Conservation (phyloP, 768 basidiomycete genomes). For the Rossbeevera mucosa region DNA sequence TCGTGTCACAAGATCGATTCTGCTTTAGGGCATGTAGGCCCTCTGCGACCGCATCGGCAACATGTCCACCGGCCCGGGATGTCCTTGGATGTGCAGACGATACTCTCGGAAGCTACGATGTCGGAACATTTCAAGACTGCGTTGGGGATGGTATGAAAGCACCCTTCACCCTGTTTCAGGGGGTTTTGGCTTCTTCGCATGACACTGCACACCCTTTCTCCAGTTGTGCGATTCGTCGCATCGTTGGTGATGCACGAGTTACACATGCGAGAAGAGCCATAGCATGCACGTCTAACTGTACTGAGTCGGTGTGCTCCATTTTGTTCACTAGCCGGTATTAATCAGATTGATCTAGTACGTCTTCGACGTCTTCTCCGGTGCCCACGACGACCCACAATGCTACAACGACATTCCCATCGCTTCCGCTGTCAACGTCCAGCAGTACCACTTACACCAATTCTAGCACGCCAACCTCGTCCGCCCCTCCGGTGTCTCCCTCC, state of each 20-base stretch:
- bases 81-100: slow-evolving; percentile 59
- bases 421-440: background rate
- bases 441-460: background rate
- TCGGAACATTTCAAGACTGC: slow-evolving; percentile 48
- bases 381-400: slow-evolving; percentile 1
- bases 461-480: background rate
- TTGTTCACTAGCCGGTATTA: background rate
- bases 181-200: slow-evolving; percentile 49
- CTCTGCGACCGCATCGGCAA: slow-evolving; percentile 40
- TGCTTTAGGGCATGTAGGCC: slow-evolving; percentile 71
- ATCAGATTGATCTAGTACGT: background rate
- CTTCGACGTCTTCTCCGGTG: background rate
- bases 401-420: slow-evolving; percentile 9
- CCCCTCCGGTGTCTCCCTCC: background rate
- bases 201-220: slow-evolving; percentile 58
- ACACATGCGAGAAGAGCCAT: slow-evolving; percentile 29
- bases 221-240: slow-evolving; percentile 48
- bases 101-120: slow-evolving; percentile 49
- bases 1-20: slow-evolving; percentile 55
- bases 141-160: slow-evolving; percentile 49
- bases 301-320: background rate
- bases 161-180: slow-evolving; percentile 63
- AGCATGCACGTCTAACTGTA: slow-evolving; percentile 9
- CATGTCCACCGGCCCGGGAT: slow-evolving; percentile 60
- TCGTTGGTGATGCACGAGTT: slow-evolving; percentile 44